Evolutionary conservation across 2,329 filamentous ascomycete genomes (phyloP), one percentile per base, ranked within the genome.

Genomic region (Colletotrichum sp.): DNA sequence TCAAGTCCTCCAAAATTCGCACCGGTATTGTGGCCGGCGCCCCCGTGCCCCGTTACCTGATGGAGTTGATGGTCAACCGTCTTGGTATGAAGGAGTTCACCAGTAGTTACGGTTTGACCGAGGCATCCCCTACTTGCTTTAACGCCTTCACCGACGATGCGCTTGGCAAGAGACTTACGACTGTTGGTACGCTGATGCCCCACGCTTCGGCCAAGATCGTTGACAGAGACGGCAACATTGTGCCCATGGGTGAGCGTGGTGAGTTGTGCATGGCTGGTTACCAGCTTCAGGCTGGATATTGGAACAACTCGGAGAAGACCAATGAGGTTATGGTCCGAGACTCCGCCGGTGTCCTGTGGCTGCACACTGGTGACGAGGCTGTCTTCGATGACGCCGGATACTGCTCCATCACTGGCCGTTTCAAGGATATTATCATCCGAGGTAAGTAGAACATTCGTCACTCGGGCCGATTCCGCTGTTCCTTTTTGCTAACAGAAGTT

Each of bases 1-100:
- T 89, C 80, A 83, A 85, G 77, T 88, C 86, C 80, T 86, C 88
- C 2, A 86, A 85, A 7, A 87, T 96, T 21, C 89, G 95, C 39
- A 96, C 94, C 0, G 95, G 95, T 9, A 96, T 95, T 80, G 93
- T 96, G 60, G 95, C 95, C 0, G 95, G 95, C 1, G 93, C 94
- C 0, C 94, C 94, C 0, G 94, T 96, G 2, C 94, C 95, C 3
- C 89, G 91, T 4, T 92, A 94, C 74, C 86, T 96, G 26, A 95
- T 96, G 93, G 91, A 94, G 83, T 87, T 92, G 30, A 88, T 96
- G 70, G 90, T 95, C 16, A 89, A 90, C 39, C 91, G 92, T 34
- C 90, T 96, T 34, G 94, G 94, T 71, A 96, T 96, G 92, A 90
- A 88, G 10, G 92, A 95, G 82, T 95, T 95, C 80, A 92, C 92